Percentiles rank a stretch among this genome's conserved stretches.
Evolutionary conservation across 2,329 filamentous ascomycete genomes (phyloP).

Genomic region (Clathrospora elynae): DNA sequence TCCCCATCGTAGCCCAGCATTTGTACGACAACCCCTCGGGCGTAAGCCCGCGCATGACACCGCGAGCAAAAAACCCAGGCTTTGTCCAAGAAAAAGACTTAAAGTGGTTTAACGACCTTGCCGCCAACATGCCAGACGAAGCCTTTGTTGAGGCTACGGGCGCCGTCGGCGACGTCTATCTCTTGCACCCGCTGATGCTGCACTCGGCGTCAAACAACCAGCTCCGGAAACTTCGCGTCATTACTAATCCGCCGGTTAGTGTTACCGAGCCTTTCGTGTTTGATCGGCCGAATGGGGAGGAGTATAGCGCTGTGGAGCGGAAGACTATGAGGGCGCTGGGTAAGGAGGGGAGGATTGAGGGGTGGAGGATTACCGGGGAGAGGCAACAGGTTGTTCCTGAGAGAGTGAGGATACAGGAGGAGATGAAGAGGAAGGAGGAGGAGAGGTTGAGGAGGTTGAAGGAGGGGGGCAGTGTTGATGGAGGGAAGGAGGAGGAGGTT

Average conservation of each 20-base stretch:
- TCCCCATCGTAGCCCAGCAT: conserved; percentile 62
- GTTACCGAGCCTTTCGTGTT: conserved; percentile 60
- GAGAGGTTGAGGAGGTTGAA: conserved; percentile 51
- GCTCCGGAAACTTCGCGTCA: conserved; percentile 55
- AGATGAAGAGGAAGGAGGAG: conserved; percentile 57
- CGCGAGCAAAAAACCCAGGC: conserved; percentile 55
- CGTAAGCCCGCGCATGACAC: conserved; percentile 68
- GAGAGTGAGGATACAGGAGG: conserved; percentile 54
- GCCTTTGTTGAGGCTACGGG: conserved; percentile 63
- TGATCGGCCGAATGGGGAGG: conserved; percentile 54
- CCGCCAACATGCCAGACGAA: conserved; percentile 40
- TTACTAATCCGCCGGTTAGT: conserved; percentile 62
- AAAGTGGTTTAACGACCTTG: conserved; percentile 54
- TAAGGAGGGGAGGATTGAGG: conserved; percentile 53
- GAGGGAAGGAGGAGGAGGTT: conserved; percentile 2
- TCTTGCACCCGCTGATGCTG: conserved; percentile 66
- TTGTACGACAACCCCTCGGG: conserved; percentile 66
- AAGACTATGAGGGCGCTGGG: conserved; percentile 60
- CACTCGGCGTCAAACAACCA: conserved; percentile 60
- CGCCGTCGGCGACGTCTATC: conserved; percentile 61
- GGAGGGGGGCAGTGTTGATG: conserved; percentile 20
- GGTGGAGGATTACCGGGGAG: conserved; percentile 59
- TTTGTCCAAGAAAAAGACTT: conserved; percentile 53
- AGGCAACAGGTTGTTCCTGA: conserved; percentile 60
- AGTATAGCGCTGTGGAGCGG: conserved; percentile 62